Base-by-base conservation (phyloP, 2,329 filamentous ascomycete species). In the Pseudophaeomoniella oleicola region DNA sequence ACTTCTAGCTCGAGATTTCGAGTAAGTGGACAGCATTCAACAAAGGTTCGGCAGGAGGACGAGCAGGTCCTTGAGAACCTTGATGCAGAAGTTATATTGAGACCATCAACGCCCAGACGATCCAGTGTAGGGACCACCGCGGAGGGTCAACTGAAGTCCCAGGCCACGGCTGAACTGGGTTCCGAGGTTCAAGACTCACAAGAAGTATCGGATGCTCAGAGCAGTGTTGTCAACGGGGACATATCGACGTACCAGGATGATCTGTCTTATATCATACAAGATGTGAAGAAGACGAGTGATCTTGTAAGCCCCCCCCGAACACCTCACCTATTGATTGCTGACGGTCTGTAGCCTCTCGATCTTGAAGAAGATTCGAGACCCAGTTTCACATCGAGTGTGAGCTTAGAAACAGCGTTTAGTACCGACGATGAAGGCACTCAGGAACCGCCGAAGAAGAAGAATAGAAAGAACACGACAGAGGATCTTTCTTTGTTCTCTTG, bases 201-300 rank as follows among this genome's bases (percentile, higher is more conserved):
- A 32, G 31, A 32, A 17, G 31, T 9, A 17, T 6, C 6, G 31
- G 31, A 13, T 6, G 31, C 15, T 6, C 22, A 11, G 18, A 19
- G n/a, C 42, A 44, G 19, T 13, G n/a, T n/a, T n/a, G n/a, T n/a
- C n/a, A n/a, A n/a, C n/a, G n/a, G n/a, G n/a, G n/a, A n/a, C n/a
- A n/a, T n/a, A n/a, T n/a, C n/a, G n/a, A n/a, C n/a, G n/a, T 51
- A 51, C 19, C 43, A 50, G 5, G 77, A 83, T 46, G 72, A 71
- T 17, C 59, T 88, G 5, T 70, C 78, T 19, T 59, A 71, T 22
- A 70, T 72, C 37, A 84, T 90, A 39, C 57, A 69, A 19, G 65
- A 79, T 47, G 64, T 77, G 33, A 72, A 70, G 46, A 34, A 30
- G 14, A 30, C 16, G 14, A 16, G 15, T 14, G 6, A 32, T 14